These are phyloP conservation scores for Sporormia fimetaria DNA, from an alignment of 495 filamentous ascomycete species.

Conservation along the genomic window DNA sequence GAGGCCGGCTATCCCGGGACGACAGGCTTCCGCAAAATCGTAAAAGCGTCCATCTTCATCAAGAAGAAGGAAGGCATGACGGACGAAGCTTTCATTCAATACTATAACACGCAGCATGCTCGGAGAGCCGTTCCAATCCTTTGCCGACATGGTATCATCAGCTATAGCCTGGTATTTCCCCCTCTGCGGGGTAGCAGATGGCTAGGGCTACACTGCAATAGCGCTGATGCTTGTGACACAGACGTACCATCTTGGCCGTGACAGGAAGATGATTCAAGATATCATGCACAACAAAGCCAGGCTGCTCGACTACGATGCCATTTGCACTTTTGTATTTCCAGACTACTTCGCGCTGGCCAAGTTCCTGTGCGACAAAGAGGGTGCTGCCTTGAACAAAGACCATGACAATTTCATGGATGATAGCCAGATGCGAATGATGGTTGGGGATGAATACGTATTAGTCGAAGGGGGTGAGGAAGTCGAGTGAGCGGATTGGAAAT, in stretches of 20 bases:
- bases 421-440: conserved; percentile 37
- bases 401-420: conserved; percentile 37
- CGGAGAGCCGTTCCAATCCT: conserved; percentile 33
- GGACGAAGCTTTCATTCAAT: conserved; percentile 33
- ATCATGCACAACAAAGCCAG: conserved; percentile 34
- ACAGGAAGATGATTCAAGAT: conserved; percentile 34
- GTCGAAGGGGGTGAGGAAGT: conserved; percentile 33
- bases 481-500: conserved; percentile 6
- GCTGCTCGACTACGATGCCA: conserved; percentile 34
- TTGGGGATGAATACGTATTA: conserved; percentile 37
- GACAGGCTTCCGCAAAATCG: conserved; percentile 34
- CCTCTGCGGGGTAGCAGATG: background rate
- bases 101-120: conserved; percentile 36
- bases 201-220: no score
- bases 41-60: conserved; percentile 34
- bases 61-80: conserved; percentile 36
- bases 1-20: conserved; percentile 35
- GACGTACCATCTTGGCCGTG: conserved; percentile 34
- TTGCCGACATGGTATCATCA: conserved; percentile 32
- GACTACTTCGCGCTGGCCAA: conserved; percentile 32
- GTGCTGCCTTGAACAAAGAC: conserved; percentile 30
- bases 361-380: conserved; percentile 36
- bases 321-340: conserved; percentile 36
- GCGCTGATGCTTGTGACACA: conserved; percentile 9
- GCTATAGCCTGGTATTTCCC: conserved; percentile 31